phyloP scores from a whole-genome alignment of 1,284 basidiomycete species.

The Cutaneotrichosporon mucoides region DNA sequence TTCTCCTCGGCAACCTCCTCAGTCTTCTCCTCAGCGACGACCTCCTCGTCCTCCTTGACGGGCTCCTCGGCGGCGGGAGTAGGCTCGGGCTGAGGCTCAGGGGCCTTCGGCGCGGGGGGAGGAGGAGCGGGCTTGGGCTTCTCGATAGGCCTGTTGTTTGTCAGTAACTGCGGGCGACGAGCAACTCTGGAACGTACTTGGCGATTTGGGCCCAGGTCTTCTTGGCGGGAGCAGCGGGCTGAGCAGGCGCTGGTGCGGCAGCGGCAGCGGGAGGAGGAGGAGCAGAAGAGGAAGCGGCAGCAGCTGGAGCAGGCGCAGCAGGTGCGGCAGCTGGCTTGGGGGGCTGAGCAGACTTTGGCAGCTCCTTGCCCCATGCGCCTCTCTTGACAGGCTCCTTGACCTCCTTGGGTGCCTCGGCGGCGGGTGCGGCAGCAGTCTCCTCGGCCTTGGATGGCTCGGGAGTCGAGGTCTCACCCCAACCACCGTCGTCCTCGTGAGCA shows the following conservation, averaged over 20 bases:
- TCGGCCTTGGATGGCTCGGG: constrained; percentile 6
- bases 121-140: constrained; percentile 49
- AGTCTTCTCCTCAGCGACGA: constrained; percentile 20
- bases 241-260: constrained; percentile 6
- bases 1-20: constrained; percentile 14
- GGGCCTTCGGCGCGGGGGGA: constrained; percentile 59
- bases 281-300: constrained; percentile 5
- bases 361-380: constrained; percentile 37
- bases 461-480: constrained; percentile 12
- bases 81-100: constrained; percentile 31
- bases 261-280: constrained; percentile 20
- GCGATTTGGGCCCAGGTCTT: constrained; percentile 52
- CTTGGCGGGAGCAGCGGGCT: constrained; percentile 39
- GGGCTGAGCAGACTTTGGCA: constrained; percentile 24
- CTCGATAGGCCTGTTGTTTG: constrained; percentile 37
- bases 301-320: constrained; percentile 18
- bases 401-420: constrained; percentile 40
- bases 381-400: constrained; percentile 39
- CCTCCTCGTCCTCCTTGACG: constrained; percentile 8
- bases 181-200: constrained; percentile 33
- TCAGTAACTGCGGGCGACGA: background rate
- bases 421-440: constrained; percentile 3
- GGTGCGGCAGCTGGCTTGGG: constrained; percentile 14
- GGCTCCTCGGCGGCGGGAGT: constrained; percentile 22
- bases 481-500: constrained; percentile 22